Percentiles rank a stretch among this genome's conserved stretches.
These are phyloP conservation scores for Coniella lustricola DNA, from an alignment of 2,329 filamentous ascomycete genomes.

Conservation along the genomic window DNA sequence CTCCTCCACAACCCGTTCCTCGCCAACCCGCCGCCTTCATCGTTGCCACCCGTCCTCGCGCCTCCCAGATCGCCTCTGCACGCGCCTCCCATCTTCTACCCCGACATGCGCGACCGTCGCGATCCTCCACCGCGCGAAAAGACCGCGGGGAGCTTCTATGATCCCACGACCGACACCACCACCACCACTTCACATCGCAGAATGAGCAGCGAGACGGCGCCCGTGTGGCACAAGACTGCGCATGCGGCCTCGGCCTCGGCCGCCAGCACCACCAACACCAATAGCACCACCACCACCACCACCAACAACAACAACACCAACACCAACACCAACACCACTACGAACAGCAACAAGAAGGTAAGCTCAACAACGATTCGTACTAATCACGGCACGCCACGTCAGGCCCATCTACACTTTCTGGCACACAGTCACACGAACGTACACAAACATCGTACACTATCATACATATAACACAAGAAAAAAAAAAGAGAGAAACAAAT, in stretches of 20 bases:
- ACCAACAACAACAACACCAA: no score
- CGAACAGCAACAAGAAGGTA: constrained; percentile 34
- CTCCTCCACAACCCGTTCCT: constrained; percentile 18
- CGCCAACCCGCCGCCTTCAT: constrained; percentile 9
- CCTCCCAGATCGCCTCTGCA: constrained; percentile 37
- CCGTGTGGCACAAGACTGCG: constrained; percentile 40
- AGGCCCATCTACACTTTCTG: no score
- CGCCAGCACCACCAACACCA: constrained; percentile 9
- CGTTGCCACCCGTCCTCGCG: constrained; percentile 14
- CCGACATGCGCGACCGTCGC: constrained; percentile 22
- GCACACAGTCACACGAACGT: no score
- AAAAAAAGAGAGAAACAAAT: no score
- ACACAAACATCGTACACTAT: no score
- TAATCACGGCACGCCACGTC: no score
- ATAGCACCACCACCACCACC: no score
- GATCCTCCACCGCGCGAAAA: constrained; percentile 30
- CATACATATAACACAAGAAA: no score
- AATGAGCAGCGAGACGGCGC: constrained; percentile 33
- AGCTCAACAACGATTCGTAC: constrained; percentile 18
- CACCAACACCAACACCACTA: no score
- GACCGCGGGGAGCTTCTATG: constrained; percentile 43
- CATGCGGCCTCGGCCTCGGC: constrained; percentile 25
- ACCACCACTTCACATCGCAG: constrained; percentile 37
- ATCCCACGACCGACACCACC: constrained; percentile 44
- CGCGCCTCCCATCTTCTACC: constrained; percentile 36